Base-by-base conservation (phyloP, 176 grass and related monocot species). In the Raddia guianensis region DNA sequence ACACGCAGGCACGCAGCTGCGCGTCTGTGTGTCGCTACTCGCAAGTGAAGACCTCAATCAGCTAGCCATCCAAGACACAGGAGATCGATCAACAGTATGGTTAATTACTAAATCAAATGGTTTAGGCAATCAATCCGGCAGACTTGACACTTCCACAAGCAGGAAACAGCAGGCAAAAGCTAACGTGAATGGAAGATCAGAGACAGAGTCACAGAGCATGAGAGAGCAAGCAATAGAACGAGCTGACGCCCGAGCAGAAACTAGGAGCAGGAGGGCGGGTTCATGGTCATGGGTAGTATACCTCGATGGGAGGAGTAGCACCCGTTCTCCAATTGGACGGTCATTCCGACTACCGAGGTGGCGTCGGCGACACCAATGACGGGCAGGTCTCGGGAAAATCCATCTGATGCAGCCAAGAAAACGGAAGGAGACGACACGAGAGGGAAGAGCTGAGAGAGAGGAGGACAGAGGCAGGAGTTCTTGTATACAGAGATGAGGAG, bases 301-400 rank as follows among this genome's bases (percentile, higher is more conserved):
- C 84, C 84, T 80, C 67, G 84, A 73, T 20, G 69, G 14, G 50
- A 40, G 37, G 37, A 63, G 80, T 9, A 54, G 51, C 67, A 34
- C 18, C 68, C 76, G 32, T 51, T 68, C 9, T 80, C 61, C 69
- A 80, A 67, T 8, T 35, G 49, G 77, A 42, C 80, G 76, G 84
- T 60, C 84, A 86, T 86, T 27, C 27, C 27, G 27, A 27, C 27
- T 27, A 32, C 21, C 18, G 37, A 14, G 32, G 8, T 9, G 20
- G 13, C 53, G 37, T 0, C 27, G 27, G 27, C 46, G 34, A 2
- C 7, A 8, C 66, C 66, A 82, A 63, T 50, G 27, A 27, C 27
- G 68, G 68, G 56, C 44, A 34, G 46, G n/a, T 45, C 27, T 27
- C 27, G 27, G 27, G 27, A 27, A 27, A 27, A 27, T 27, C 27